Evolutionary conservation across 352 stramenopile genomes (phyloP), one percentile per base, ranked within the genome.

Genomic region (Phytophthora chlamydospora): DNA sequence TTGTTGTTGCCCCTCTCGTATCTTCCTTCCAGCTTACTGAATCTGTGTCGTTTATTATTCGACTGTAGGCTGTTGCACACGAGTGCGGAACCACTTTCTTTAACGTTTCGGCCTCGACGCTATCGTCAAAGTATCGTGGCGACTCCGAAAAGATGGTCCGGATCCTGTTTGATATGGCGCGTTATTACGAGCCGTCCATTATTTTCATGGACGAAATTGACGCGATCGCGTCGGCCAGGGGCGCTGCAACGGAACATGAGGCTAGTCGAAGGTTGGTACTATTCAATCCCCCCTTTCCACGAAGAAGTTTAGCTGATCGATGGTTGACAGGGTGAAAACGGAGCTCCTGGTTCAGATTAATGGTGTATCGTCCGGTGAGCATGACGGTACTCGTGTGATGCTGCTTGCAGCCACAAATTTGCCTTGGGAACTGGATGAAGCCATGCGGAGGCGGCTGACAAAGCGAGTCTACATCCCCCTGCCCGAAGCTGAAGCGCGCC

Each of bases 141-240:
- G 92, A 98, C 21, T 96, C 82, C 6, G 96, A 98, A 64, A 98
- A 98, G 53, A 90, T 99, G 62, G 94, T 99, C 41, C 88, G 95
- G 39, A 97, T 99, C 24, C 76, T 99, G 10, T 99, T 99, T 62
- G 96, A 99, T 39, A 98, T 99, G 86, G 97, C 97, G n/a, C 86
- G 96, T 11, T 98, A 98, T 70, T 98, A 99, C 73, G 88, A 95
- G 12, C 97, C 97, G 6, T 97, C 89, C 10, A 99, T 97, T 50
- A 98, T 99, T 42, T 99, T 99, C 68, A 97, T 99, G 77, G 97
- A 99, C 63, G 97, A 99, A 69, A 98, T 99, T 49, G 97, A 99
- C 62, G 93, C 96, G 1, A 96, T 98, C 36, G 87, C 85, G 3
- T 87, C 78, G 0, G 75, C 80, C 10, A 75, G 86, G 57, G 86